Evolutionary conservation across 78 protist species (phyloP).

Genomic region (Diacronema lutheri): DNA sequence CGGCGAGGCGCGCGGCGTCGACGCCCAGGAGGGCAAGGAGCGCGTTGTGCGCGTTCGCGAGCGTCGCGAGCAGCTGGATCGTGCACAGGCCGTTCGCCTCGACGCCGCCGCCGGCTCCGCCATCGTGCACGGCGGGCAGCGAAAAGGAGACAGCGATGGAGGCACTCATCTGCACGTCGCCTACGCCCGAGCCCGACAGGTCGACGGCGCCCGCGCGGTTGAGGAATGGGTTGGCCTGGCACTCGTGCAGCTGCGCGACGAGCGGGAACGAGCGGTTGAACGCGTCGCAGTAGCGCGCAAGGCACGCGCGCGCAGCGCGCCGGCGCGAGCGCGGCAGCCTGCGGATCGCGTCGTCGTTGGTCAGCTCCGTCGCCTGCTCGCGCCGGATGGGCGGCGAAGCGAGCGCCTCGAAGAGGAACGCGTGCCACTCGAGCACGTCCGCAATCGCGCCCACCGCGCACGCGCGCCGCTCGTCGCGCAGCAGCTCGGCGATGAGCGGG

Average conservation of each 20-base stretch:
- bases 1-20: neutral
- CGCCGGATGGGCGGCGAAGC: neutral
- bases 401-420: neutral
- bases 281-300: neutral
- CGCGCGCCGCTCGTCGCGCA: neutral
- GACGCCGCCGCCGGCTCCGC: neutral
- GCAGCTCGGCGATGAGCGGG: neutral
- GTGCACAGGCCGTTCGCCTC: constrained; percentile 37
- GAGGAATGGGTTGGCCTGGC: constrained; percentile 35
- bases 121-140: neutral
- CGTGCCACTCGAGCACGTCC: constrained; percentile 32
- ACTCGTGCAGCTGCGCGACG: constrained; percentile 10
- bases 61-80: constrained; percentile 1
- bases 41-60: constrained; percentile 9
- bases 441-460: neutral
- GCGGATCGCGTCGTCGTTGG: neutral
- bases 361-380: neutral
- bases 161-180: neutral
- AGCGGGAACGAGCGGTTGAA: constrained; percentile 22
- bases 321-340: neutral
- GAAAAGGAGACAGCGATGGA: neutral
- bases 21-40: neutral
- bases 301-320: neutral
- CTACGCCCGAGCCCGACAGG: neutral
- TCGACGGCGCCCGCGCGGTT: neutral